Conservation (phyloP, 2,329 filamentous ascomycete genomes). For the Ascochyta lentis region DNA sequence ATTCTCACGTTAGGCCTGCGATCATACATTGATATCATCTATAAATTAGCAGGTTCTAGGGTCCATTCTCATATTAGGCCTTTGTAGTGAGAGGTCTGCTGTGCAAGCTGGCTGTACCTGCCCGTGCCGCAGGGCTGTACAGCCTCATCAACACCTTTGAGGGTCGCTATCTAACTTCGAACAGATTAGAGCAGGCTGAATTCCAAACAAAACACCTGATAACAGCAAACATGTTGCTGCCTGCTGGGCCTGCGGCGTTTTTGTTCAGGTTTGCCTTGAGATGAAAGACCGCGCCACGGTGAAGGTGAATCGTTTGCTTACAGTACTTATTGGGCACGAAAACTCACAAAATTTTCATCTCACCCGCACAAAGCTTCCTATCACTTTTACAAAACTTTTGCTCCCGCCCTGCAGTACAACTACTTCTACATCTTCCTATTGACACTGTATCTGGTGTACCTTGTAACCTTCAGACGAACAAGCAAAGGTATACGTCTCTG, state of each 20-base stretch:
- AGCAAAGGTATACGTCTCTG: too few species aligned
- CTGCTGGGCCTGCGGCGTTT: neutral
- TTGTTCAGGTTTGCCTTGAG: neutral
- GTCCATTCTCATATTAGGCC: neutral
- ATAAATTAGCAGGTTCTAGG: neutral
- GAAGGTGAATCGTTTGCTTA: slow-evolving; percentile 8
- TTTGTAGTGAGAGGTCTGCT: neutral
- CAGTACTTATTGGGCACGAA: neutral
- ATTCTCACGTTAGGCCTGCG: neutral
- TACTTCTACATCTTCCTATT: neutral
- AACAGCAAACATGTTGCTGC: neutral
- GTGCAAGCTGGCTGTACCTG: neutral
- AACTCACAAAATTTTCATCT: neutral
- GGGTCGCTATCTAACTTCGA: neutral
- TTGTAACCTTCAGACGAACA: neutral
- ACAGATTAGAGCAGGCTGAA: neutral
- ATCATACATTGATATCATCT: too few species aligned
- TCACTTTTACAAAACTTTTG: neutral
- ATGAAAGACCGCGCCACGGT: neutral
- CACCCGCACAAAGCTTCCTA: neutral
- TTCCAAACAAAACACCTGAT: neutral
- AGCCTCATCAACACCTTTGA: slow-evolving; percentile 1
- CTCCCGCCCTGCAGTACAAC: neutral
- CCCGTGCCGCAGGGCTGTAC: slow-evolving; percentile 12
- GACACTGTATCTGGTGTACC: too few species aligned